These are phyloP conservation scores for Pleurotus ostreatus DNA, from an alignment of 768 basidiomycete species.

Conservation along the genomic window DNA sequence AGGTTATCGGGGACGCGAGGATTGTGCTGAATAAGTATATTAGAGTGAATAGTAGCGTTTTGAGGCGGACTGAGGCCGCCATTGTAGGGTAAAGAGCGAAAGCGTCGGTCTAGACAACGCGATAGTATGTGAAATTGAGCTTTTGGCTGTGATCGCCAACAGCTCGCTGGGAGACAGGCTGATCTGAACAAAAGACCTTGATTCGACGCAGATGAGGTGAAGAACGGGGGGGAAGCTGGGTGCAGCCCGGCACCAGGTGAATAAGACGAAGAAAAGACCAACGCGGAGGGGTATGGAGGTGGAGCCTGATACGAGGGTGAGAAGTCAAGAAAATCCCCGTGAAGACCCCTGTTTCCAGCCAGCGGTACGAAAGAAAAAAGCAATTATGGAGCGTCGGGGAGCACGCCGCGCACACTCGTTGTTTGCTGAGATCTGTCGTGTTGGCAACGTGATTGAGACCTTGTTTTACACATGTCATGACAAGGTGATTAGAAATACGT, in stretches of 20 bases:
- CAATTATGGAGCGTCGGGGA: background rate
- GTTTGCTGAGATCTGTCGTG: background rate
- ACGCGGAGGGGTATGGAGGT: constrained; percentile 1
- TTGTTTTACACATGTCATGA: constrained; percentile 6
- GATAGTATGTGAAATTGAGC: background rate
- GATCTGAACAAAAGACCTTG: background rate
- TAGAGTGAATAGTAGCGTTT: background rate
- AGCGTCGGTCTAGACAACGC: constrained; percentile 2
- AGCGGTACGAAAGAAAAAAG: background rate
- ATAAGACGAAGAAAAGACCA: constrained; percentile 11
- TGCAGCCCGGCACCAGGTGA: constrained; percentile 2
- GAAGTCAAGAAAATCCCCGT: background rate
- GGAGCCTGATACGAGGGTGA: background rate
- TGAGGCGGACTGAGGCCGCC: constrained; percentile 3
- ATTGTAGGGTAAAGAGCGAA: constrained; percentile 3
- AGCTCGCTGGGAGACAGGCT: background rate
- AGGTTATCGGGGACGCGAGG: constrained; percentile 2
- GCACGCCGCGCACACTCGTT: background rate
- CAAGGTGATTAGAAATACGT: background rate
- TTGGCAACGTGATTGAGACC: constrained; percentile 3
- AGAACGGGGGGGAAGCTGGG: background rate
- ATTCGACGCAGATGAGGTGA: background rate
- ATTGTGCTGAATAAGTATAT: constrained; percentile 57
- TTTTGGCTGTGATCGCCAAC: background rate
- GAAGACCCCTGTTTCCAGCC: background rate